Conservation (phyloP, 2,329 filamentous ascomycete species). For the Aulographum hederae region DNA sequence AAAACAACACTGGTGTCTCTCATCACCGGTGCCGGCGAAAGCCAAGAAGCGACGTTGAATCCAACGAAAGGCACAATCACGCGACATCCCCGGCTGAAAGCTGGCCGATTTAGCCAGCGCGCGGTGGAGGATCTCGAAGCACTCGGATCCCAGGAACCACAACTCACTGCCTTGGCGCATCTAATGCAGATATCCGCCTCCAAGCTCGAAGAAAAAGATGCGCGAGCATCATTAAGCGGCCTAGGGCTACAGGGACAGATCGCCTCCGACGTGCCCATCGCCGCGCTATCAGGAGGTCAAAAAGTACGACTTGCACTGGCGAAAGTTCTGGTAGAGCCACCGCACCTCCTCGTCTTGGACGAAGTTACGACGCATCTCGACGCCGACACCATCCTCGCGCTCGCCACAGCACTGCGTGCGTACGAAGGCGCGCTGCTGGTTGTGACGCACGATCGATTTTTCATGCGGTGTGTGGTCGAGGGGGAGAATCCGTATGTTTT, state of each 20-base stretch:
- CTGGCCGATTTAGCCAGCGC: slow-evolving; percentile 69
- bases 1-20: slow-evolving; percentile 65
- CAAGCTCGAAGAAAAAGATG: slow-evolving; percentile 44
- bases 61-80: slow-evolving; percentile 44
- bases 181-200: slow-evolving; percentile 36
- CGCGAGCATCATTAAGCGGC: slow-evolving; percentile 46
- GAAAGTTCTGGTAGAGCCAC: slow-evolving; percentile 46
- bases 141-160: slow-evolving; percentile 30
- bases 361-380: slow-evolving; percentile 71
- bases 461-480: slow-evolving; percentile 57
- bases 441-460: slow-evolving; percentile 69
- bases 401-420: slow-evolving; percentile 44
- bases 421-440: slow-evolving; percentile 63
- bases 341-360: slow-evolving; percentile 59
- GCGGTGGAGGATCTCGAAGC: slow-evolving; percentile 51
- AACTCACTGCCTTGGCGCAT: slow-evolving; percentile 46
- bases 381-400: slow-evolving; percentile 57
- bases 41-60: slow-evolving; percentile 12
- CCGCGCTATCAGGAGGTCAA: slow-evolving; percentile 64
- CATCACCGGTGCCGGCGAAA: slow-evolving; percentile 35
- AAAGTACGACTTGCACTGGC: slow-evolving; percentile 46
- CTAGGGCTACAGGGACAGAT: slow-evolving; percentile 53
- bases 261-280: slow-evolving; percentile 55
- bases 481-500: slow-evolving; percentile 26
- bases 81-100: slow-evolving; percentile 47